A percentile compares a stretch with the other conserved stretches of the same genome.
Conservation (phyloP, 2,329 filamentous ascomycete species). For the Fusarium albosuccineum region DNA sequence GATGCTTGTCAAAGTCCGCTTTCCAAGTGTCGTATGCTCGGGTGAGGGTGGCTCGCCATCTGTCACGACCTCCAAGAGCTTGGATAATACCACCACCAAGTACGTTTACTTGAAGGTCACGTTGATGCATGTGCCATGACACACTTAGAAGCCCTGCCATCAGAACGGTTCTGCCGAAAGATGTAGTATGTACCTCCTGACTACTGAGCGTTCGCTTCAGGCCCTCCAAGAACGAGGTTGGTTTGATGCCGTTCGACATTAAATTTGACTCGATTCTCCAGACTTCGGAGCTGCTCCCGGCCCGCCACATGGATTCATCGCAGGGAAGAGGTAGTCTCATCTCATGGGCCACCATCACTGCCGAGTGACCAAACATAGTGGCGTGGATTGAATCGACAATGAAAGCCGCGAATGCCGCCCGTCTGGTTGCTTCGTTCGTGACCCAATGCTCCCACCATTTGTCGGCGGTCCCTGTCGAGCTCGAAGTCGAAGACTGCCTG, state of each 20-base stretch:
- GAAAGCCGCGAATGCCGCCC: slow-evolving; percentile 93
- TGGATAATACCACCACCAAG: slow-evolving; percentile 79
- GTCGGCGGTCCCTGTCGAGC: slow-evolving; percentile 76
- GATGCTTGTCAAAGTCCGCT: slow-evolving; percentile 85
- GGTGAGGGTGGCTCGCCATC: slow-evolving; percentile 88
- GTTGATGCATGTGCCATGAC: slow-evolving; percentile 97
- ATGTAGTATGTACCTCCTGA: slow-evolving; percentile 89
- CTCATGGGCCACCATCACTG: slow-evolving; percentile 96
- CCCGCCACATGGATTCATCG: slow-evolving; percentile 93
- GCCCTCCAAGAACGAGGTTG: slow-evolving; percentile 89
- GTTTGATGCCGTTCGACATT: slow-evolving; percentile 84
- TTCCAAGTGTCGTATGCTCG: slow-evolving; percentile 96
- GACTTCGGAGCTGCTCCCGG: slow-evolving; percentile 88
- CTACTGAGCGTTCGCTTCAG: slow-evolving; percentile 89
- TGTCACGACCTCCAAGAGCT: slow-evolving; percentile 86
- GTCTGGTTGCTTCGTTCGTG: slow-evolving; percentile 88
- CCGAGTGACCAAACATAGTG: slow-evolving; percentile 97
- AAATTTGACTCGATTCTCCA: slow-evolving; percentile 85
- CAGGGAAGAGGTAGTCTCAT: slow-evolving; percentile 92
- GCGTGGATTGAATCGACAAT: slow-evolving; percentile 96
- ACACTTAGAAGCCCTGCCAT: slow-evolving; percentile 96
- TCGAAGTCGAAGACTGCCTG: slow-evolving; percentile 72
- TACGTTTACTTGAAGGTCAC: slow-evolving; percentile 91
- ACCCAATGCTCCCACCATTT: slow-evolving; percentile 99
- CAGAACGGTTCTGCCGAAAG: slow-evolving; percentile 91